Percentiles rank a stretch among this genome's conserved stretches.
Evolutionary conservation across 352 stramenopile species (phyloP).

Genomic region (Plasmopara viticola): DNA sequence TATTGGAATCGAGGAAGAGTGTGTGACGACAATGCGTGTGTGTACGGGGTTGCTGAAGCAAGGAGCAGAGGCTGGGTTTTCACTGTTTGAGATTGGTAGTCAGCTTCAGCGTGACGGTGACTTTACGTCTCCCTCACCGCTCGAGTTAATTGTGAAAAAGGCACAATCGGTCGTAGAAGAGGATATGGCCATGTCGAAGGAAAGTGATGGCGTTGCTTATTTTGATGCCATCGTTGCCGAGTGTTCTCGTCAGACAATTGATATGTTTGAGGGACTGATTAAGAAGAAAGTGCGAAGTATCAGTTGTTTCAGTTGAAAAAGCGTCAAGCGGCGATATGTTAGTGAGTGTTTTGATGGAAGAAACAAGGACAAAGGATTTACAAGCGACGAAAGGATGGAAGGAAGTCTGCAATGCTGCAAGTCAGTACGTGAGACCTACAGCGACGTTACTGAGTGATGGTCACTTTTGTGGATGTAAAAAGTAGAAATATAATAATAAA

Average conservation of each 20-base stretch:
- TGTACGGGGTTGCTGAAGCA: slow-evolving; percentile 70
- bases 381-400: slow-evolving; percentile 14
- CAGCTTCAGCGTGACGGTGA: slow-evolving; percentile 77
- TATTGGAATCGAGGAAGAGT: slow-evolving; percentile 76
- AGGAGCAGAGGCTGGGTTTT: slow-evolving; percentile 73
- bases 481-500: too few relatives aligned
- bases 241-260: slow-evolving; percentile 26
- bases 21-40: slow-evolving; percentile 76
- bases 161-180: slow-evolving; percentile 31
- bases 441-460: too few relatives aligned
- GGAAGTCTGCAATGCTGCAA: too few relatives aligned
- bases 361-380: slow-evolving; percentile 39
- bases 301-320: slow-evolving; percentile 70
- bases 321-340: slow-evolving; percentile 8
- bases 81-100: slow-evolving; percentile 78
- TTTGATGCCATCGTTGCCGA: slow-evolving; percentile 54
- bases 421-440: too few relatives aligned
- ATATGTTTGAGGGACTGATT: slow-evolving; percentile 53
- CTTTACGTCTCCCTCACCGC: slow-evolving; percentile 62
- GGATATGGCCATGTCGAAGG: slow-evolving; percentile 25
- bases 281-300: slow-evolving; percentile 88
- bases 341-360: slow-evolving; percentile 52
- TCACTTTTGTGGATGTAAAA: too few relatives aligned
- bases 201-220: slow-evolving; percentile 31
- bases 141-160: slow-evolving; percentile 64